A percentile compares a stretch with the other conserved stretches of the same genome.
Evolutionary conservation across 345 rosid genomes (phyloP).

Genomic region (Rhodomyrtus tomentosa): DNA sequence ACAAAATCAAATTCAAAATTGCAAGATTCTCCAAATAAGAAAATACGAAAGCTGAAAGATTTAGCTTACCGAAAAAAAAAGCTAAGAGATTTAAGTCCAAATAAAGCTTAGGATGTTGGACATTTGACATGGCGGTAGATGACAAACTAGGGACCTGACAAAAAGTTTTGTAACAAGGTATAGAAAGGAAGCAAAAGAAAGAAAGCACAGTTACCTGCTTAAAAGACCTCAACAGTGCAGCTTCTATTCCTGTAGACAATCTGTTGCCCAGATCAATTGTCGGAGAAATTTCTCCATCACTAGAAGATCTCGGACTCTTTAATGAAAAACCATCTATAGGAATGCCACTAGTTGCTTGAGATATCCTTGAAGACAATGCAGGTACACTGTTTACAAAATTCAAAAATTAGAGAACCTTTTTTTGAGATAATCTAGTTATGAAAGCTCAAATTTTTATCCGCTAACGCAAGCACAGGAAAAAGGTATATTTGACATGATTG

Average conservation of each 20-base stretch:
- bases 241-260: slow-evolving; percentile 64
- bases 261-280: slow-evolving; percentile 51
- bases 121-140: too few relatives aligned
- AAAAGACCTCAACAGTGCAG: slow-evolving; percentile 84
- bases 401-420: background rate
- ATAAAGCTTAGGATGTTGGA: too few relatives aligned
- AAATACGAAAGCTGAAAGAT: too few relatives aligned
- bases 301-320: slow-evolving; percentile 52
- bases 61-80: too few relatives aligned
- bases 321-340: slow-evolving; percentile 39
- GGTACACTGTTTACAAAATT: slow-evolving; percentile 44
- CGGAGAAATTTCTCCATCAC: slow-evolving; percentile 57
- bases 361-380: slow-evolving; percentile 69
- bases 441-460: background rate
- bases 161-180: background rate
- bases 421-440: background rate
- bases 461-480: background rate
- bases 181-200: background rate
- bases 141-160: background rate
- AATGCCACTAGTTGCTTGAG: slow-evolving; percentile 39
- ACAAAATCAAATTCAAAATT: background rate
- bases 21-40: background rate
- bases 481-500: slow-evolving; percentile 52
- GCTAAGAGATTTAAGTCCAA: too few relatives aligned
- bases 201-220: slow-evolving; percentile 53